Base-by-base conservation (phyloP, 2,329 filamentous ascomycete species). In the Ophiostoma piceae region DNA sequence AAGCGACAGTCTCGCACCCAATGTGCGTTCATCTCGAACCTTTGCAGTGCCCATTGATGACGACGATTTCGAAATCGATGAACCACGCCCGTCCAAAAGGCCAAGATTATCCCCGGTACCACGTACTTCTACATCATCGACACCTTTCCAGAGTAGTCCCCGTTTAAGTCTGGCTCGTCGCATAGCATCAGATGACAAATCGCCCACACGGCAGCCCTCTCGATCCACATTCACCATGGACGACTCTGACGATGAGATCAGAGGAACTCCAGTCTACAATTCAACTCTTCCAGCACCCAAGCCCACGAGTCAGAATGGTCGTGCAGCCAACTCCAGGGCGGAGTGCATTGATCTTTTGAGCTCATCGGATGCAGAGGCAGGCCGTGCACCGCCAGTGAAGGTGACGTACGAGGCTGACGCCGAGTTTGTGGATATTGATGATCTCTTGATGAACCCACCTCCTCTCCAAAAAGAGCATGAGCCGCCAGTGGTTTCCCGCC, bases 271-370 rank as follows among this genome's bases (percentile, higher is more conserved):
- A n/a, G 14, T n/a, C 7, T 12, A 22, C 22, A 26, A 57, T 8
- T n/a, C n/a, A 26, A 16, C 19, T 47, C 51, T 57, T 22, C 22
- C 51, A 26, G 22, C 16, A 26, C 51, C 11, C 51, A 57, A 26
- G 60, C 29, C 19, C 6, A 60, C 7, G 32, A 68, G 2, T 19
- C 29, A 29, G 5, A 60, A 22, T 22, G 54, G n/a, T n/a, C 1
- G 1, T n/a, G 12, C 54, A 4, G 19, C n/a, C 19, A 47, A 39
- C 14, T 5, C 16, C 3, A 12, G 26, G 3, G 47, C 68, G 2
- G 69, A 69, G 11, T 69, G 66, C 32, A 72, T 73, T 11, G 70
- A 73, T 3, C 51, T 73, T 1, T n/a, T 73, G 35, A 73, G 68
- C 54, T 73, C 72, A 1, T 71, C 70, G 2, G 39, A 43, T 26